Conservation (phyloP, 805 yeast species). For the Diddensiella transvaalensis region DNA sequence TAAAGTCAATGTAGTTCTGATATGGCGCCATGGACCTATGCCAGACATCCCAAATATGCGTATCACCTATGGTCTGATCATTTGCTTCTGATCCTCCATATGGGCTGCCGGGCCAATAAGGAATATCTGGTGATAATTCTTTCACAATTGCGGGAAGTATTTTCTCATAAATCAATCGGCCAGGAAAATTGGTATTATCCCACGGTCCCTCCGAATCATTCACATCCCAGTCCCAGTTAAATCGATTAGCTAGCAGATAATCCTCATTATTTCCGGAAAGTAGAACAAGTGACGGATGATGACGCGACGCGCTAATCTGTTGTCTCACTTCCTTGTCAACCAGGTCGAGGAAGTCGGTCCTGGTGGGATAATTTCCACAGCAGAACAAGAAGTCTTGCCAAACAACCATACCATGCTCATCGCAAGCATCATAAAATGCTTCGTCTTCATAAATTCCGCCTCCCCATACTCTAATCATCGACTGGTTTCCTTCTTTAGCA, state of each 20-base stretch:
- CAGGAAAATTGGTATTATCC: constrained; percentile 35
- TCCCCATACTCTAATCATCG: constrained; percentile 46
- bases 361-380: constrained; percentile 49
- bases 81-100: constrained; percentile 22
- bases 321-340: constrained; percentile 39
- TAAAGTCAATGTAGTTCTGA: constrained; percentile 43
- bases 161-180: constrained; percentile 39
- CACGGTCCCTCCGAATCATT: constrained; percentile 9
- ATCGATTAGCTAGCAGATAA: constrained; percentile 41
- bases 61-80: constrained; percentile 44
- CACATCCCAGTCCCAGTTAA: constrained; percentile 18
- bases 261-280: constrained; percentile 42
- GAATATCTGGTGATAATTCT: constrained; percentile 11
- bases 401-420: constrained; percentile 40
- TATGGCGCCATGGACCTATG: constrained; percentile 47
- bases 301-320: constrained; percentile 40
- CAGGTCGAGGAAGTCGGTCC: constrained; percentile 33
- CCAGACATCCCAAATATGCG: constrained; percentile 55
- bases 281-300: constrained; percentile 36
- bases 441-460: constrained; percentile 46
- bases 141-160: constrained; percentile 35
- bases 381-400: constrained; percentile 58
- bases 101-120: constrained; percentile 15
- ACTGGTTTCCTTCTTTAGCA: constrained; percentile 39
- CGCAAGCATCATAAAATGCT: constrained; percentile 41